Base-by-base conservation (phyloP, 2,329 filamentous ascomycete species). In the Trichophyton equinum region DNA sequence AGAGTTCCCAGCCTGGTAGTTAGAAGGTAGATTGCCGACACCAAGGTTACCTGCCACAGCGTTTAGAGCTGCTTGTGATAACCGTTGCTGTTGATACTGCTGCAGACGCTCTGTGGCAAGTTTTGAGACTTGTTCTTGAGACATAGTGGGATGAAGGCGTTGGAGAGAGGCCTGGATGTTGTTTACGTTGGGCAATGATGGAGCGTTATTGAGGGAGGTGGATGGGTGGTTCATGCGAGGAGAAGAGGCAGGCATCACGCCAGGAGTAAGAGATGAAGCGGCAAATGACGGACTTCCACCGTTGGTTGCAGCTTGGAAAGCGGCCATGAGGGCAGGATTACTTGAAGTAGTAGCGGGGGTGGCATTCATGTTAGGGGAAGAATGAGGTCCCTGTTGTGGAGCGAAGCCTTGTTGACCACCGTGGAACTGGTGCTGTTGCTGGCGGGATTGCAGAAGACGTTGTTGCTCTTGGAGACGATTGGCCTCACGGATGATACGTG, bases 391-490 rank as follows among this genome's bases (percentile, higher is more conserved):
- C 20, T 46, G 42, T 63, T 75, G 75, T 40, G 73, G 70, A 15
- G 69, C 68, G 62, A 76, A 74, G 60, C 74, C 73, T 60, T 74
- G 71, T n/a, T 42, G 57, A 9, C 18, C 15, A 56, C 67, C 69
- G 30, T 73, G 75, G 62, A 73, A 75, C 64, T 71, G 71, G 60
- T 71, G 72, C 67, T 72, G 73, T 60, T 75, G 74, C 58, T 76
- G 74, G 30, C 74, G 72, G 57, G 74, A 74, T 62, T 87, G 84
- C 9, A 86, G 80, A 47, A 88, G 83, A 49, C 83, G 82, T 60
- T 85, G 83, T 63, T 76, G 75, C 63, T 77, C 74, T 68, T 78
- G 77, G 36, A 79, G 68, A 49, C 76, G 74, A 63, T 71, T 76
- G 36, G 75, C 77, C 68, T 79, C 77, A 55, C 77, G 73, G 40